A percentile compares a stretch with the other conserved stretches of the same genome.
phyloP scores from a whole-genome alignment of 176 grass and related monocot genomes.

The Rhipidocladum racemiflorum region DNA sequence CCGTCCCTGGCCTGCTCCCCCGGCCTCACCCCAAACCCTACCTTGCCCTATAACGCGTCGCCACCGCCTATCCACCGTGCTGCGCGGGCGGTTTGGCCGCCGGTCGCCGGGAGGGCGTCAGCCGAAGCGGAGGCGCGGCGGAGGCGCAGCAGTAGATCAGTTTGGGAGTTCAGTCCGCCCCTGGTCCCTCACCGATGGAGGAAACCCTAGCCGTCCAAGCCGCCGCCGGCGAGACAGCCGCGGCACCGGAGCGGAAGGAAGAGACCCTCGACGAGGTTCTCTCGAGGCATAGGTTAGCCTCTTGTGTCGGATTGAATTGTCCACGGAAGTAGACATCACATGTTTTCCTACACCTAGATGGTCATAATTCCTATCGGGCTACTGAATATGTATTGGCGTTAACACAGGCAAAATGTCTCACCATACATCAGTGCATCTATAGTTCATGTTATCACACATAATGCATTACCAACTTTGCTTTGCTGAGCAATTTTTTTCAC shows the following conservation, averaged over 20 bases:
- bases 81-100: neutral
- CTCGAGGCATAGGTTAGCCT: conserved; percentile 57
- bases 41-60: neutral
- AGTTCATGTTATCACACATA: no score
- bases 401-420: neutral
- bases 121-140: neutral
- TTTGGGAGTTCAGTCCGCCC: no score
- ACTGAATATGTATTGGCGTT: neutral
- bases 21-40: conserved; percentile 15
- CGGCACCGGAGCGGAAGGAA: neutral
- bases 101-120: neutral
- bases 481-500: no score
- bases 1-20: neutral
- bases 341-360: neutral
- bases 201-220: neutral
- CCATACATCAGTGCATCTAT: no score
- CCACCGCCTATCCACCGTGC: neutral
- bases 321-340: neutral
- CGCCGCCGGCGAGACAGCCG: conserved; percentile 1
- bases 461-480: no score
- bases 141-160: neutral
- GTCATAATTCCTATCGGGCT: neutral
- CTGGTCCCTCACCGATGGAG: no score
- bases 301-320: neutral
- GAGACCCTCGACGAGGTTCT: conserved; percentile 75